These are phyloP conservation scores for Debaryomyces nepalensis DNA, from an alignment of 1,139 yeast species.

Conservation along the genomic window DNA sequence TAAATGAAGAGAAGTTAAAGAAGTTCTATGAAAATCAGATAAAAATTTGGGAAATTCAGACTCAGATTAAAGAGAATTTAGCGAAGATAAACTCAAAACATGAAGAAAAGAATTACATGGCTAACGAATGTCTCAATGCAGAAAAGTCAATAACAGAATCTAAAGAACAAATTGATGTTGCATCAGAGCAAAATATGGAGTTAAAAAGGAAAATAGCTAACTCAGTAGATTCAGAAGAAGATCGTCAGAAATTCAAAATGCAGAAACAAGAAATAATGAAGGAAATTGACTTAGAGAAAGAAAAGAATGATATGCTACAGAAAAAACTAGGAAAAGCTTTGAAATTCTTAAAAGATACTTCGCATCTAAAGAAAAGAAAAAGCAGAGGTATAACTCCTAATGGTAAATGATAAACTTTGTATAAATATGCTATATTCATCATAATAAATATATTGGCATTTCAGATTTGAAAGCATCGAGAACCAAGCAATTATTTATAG, in stretches of 20 bases:
- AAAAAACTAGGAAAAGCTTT: constrained; percentile 41
- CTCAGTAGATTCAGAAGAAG: constrained; percentile 27
- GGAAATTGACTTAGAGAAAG: constrained; percentile 29
- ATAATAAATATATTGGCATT: constrained; percentile 74
- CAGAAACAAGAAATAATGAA: constrained; percentile 30
- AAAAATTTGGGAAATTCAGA: constrained; percentile 44
- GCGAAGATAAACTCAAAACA: constrained; percentile 40
- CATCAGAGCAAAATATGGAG: constrained; percentile 32
- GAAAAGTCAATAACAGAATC: constrained; percentile 59
- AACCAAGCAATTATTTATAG: constrained; percentile 79
- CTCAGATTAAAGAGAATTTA: constrained; percentile 42
- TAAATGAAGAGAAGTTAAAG: constrained; percentile 23
- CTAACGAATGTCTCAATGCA: constrained; percentile 67
- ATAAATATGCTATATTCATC: constrained; percentile 12
- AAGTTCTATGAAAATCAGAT: constrained; percentile 34
- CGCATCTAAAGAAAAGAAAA: constrained; percentile 50
- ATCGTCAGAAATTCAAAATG: constrained; percentile 25
- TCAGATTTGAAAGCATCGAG: constrained; percentile 73
- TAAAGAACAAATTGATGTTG: constrained; percentile 38
- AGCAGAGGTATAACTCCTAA: constrained; percentile 47
- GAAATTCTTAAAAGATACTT: constrained; percentile 44
- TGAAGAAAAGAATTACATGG: constrained; percentile 68
- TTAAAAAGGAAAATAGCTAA: constrained; percentile 36
- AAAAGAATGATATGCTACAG: constrained; percentile 30
- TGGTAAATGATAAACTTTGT: constrained; percentile 15